These are phyloP conservation scores for Acanthochlamys bracteata DNA, from an alignment of 106 monocot genomes.

Conservation along the genomic window DNA sequence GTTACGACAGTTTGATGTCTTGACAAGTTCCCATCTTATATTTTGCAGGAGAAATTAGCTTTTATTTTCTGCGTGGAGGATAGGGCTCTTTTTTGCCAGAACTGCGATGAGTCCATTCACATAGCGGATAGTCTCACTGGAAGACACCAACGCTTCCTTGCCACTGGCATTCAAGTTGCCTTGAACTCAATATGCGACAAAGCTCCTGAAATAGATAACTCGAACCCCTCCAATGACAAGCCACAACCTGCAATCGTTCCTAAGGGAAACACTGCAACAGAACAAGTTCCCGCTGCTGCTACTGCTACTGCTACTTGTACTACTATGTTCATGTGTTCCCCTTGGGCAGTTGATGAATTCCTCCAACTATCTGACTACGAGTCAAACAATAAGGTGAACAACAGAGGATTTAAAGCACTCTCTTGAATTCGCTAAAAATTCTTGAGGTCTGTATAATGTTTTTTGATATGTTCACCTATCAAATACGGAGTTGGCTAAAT, in stretches of 20 bases:
- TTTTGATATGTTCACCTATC: too few relatives aligned
- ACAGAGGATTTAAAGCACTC: too few relatives aligned
- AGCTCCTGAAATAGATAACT: slow-evolving; percentile 5
- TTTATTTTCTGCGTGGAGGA: slow-evolving; percentile 96
- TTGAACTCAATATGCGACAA: slow-evolving; percentile 27
- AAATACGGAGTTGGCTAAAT: too few relatives aligned
- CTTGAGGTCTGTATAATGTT: too few relatives aligned
- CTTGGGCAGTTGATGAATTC: slow-evolving; percentile 87
- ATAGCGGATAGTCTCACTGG: slow-evolving; percentile 58
- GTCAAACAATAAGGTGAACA: slow-evolving; percentile 51
- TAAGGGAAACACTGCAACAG: not conserved
- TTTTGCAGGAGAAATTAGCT: slow-evolving; percentile 63
- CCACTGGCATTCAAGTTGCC: slow-evolving; percentile 76
- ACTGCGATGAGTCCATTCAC: slow-evolving; percentile 81
- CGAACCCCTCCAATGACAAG: slow-evolving; percentile 24
- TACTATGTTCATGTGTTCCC: slow-evolving; percentile 7
- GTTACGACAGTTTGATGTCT: not conserved
- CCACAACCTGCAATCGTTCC: not conserved
- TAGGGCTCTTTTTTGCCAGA: slow-evolving; percentile 78
- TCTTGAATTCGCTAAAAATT: too few relatives aligned
- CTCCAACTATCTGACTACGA: slow-evolving; percentile 87
- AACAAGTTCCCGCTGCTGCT: not conserved
- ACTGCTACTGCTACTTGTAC: slow-evolving; percentile 3
- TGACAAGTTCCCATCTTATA: not conserved
- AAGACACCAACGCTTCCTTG: slow-evolving; percentile 67